Evolutionary conservation across 805 yeast genomes (phyloP).

Genomic region (Starmerella kuoi): DNA sequence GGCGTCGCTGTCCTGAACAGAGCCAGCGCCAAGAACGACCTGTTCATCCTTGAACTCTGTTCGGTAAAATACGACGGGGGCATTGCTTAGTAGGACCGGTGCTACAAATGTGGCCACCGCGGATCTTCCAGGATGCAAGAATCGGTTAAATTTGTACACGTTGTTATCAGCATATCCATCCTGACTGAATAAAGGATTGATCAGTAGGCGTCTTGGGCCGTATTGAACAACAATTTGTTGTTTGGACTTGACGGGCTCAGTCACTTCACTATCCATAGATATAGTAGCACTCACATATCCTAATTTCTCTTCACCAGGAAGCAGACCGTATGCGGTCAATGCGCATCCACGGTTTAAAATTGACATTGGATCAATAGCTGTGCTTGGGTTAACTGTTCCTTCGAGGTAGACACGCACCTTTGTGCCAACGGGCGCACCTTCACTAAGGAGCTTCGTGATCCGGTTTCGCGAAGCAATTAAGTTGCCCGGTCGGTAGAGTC

Average conservation of each 20-base stretch:
- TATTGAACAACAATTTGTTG: slow-evolving; percentile 76
- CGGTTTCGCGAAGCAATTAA: slow-evolving; percentile 65
- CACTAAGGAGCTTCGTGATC: slow-evolving; percentile 40
- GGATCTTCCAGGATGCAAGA: slow-evolving; percentile 62
- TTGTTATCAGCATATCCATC: slow-evolving; percentile 61
- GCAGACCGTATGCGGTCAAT: slow-evolving; percentile 51
- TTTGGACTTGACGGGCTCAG: slow-evolving; percentile 72
- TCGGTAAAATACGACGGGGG: slow-evolving; percentile 32
- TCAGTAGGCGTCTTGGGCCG: slow-evolving; percentile 79
- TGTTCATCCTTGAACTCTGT: slow-evolving; percentile 11
- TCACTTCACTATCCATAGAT: slow-evolving; percentile 81
- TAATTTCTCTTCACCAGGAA: slow-evolving; percentile 75
- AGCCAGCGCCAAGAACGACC: slow-evolving; percentile 75
- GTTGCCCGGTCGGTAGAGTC: slow-evolving; percentile 61
- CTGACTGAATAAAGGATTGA: slow-evolving; percentile 73
- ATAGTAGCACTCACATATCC: slow-evolving; percentile 73
- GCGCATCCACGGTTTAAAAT: slow-evolving; percentile 32
- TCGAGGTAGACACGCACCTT: slow-evolving; percentile 44
- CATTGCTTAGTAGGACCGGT: slow-evolving; percentile 68
- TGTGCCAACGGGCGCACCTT: slow-evolving; percentile 47
- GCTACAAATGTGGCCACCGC: slow-evolving; percentile 78
- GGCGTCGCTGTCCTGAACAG: slow-evolving; percentile 76
- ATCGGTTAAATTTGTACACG: slow-evolving; percentile 77
- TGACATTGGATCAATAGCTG: slow-evolving; percentile 21
- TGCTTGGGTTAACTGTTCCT: slow-evolving; percentile 2